Evolutionary conservation across 495 filamentous ascomycete genomes (phyloP), one percentile per base, ranked within the genome.

Genomic region (Immersiella caudata): DNA sequence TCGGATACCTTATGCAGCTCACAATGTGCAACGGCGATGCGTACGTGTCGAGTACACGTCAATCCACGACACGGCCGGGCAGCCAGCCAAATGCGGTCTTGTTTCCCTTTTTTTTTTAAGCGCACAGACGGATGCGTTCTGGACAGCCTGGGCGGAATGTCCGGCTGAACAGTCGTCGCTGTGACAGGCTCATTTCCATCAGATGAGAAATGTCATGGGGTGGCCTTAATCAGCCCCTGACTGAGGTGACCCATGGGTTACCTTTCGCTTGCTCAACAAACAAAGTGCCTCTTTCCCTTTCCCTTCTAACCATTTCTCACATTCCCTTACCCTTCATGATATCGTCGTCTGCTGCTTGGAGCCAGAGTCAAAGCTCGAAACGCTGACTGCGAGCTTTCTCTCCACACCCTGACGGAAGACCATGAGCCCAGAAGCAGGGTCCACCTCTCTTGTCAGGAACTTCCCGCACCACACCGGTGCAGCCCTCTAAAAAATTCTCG

Each of bases 161-260:
- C 12, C 57, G 57, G 57, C n/a, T 60, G 57, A 26, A 36, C 57
- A n/a, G 12, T 14, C 29, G 3, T 46, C 40, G 26, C n/a, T 33
- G 26, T 29, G 57, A 36, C 57, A 40, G 57, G 14, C 57, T 60
- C 57, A 60, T 60, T 60, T 60, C 29, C 24, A 33, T 21, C 26
- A 40, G 12, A n/a, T 20, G 24, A 20, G 24, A 33, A 60, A 26
- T 55, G 21, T 22, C 52, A 26, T 26, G 26, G n/a, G 56, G 56
- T 9, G 35, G 26, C 16, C 36, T 62, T 62, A 62, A 50, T 62
- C 60, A 62, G 60, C 60, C 60, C 33, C 60, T 50, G 36, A 21
- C 60, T 36, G 27, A 35, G 26, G 6, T 58, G 55, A 18, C 55
- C 26, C 36, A 21, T 46, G 21, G 35, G 8, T 12, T 18, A 12